Evolutionary conservation across 2,329 filamentous ascomycete genomes (phyloP), one percentile per base, ranked within the genome.

Genomic region (Thielaviopsis populi): DNA sequence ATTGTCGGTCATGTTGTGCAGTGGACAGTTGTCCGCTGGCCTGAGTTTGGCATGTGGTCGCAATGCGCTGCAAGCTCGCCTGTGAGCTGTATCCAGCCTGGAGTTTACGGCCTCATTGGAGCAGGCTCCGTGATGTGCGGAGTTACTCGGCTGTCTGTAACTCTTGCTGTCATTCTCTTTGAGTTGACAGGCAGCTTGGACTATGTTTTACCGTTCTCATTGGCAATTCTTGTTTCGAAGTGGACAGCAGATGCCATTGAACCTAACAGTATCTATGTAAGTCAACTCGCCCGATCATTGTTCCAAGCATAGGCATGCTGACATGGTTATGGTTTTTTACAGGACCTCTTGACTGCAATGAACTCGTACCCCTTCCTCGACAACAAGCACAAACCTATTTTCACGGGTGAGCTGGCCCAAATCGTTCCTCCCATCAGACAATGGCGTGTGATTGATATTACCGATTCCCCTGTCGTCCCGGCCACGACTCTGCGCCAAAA

Each of bases 61-160:
- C 79, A 80, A 13, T 97, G 94, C 70, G 82, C 86, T 2, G 80
- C 82, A 6, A 79, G 82, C 62, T 82, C 84, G 46, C 84, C 88
- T 40, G 87, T 89, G 65, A 86, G 87, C 1, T 97, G 94, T 72
- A 89, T 99, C 59, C 91, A 95, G 59, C 94, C 94, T 0, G 94
- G 94, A n/a, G 90, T 97, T 0, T 99, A 99, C 72, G 94, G 91
- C 1, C 81, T 99, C 66, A 90, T 96, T 65, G 92, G 91, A 17
- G 94, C 94, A 53, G 94, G 94, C 17, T 91, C 94, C 1, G 96
- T 92, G 40, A 97, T 99, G 94, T 97, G 92, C 69, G 94, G 94
- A 60, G 94, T 97, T 1, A 99, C 94, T 1, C 83, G 94, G 60
- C 76, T 99, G 1, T 96, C 91, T 0, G 89, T 99, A 24, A 97